A percentile compares a stretch with the other conserved stretches of the same genome.
Evolutionary conservation across 192 early-diverging fungal species (phyloP).

Genomic region (Mortierella claussenii): DNA sequence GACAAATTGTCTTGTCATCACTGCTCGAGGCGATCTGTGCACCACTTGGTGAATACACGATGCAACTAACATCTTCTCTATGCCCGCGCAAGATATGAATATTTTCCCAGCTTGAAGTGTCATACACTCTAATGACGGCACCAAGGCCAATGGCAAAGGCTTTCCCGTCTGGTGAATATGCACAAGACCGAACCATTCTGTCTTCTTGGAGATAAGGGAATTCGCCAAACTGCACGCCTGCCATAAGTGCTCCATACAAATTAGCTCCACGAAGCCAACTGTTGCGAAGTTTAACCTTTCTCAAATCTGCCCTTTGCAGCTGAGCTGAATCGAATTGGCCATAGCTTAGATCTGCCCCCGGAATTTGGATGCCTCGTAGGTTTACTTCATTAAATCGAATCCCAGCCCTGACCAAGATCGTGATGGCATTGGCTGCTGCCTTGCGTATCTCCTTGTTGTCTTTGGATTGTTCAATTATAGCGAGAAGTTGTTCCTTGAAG

Average conservation of each 20-base stretch:
- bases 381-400: conserved; percentile 5
- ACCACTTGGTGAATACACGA: neutral
- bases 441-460: neutral
- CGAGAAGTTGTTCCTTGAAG: conserved; percentile 11
- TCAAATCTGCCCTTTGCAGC: neutral
- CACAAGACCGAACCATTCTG: neutral
- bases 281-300: neutral
- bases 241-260: neutral
- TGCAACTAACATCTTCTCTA: neutral
- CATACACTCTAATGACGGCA: conserved; percentile 1
- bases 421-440: conserved; percentile 15
- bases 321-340: conserved; percentile 14
- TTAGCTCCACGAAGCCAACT: conserved; percentile 4
- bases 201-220: conserved; percentile 2
- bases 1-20: neutral
- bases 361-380: conserved; percentile 7
- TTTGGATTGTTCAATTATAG: conserved; percentile 13
- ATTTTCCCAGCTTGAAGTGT: neutral
- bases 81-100: neutral
- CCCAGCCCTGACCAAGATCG: conserved; percentile 6
- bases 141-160: neutral
- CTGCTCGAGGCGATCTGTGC: neutral
- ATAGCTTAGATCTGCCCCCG: neutral
- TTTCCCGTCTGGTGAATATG: neutral
- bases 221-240: neutral